Evolutionary conservation across 1,139 yeast species (phyloP).

Genomic region (Blastobotrys illinoisensis): DNA sequence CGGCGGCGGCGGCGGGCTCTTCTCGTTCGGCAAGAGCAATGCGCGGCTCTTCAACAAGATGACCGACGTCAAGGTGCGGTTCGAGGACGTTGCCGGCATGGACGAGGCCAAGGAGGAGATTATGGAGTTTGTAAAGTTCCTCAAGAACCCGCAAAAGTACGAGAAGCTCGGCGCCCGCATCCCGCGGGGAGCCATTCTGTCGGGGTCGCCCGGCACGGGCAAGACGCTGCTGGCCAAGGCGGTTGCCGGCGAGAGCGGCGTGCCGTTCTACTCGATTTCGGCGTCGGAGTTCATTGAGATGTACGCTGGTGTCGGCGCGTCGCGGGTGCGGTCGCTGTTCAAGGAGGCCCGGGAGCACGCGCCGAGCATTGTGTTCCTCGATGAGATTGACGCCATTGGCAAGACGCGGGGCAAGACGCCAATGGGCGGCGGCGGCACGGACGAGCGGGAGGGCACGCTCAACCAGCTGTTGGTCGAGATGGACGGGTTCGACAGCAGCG

Average conservation of each 20-base stretch:
- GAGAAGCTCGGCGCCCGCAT: slow-evolving; percentile 93
- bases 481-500: slow-evolving; percentile 90
- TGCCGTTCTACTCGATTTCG: slow-evolving; percentile 88
- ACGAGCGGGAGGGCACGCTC: slow-evolving; percentile 93
- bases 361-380: slow-evolving; percentile 89
- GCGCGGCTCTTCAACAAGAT: slow-evolving; percentile 92
- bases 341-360: slow-evolving; percentile 89
- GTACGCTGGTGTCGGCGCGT: slow-evolving; percentile 99
- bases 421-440: slow-evolving; percentile 82
- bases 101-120: slow-evolving; percentile 97
- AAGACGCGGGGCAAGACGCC: slow-evolving; percentile 83
- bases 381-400: slow-evolving; percentile 98
- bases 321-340: slow-evolving; percentile 91
- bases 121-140: slow-evolving; percentile 92
- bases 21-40: slow-evolving; percentile 71
- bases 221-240: slow-evolving; percentile 96
- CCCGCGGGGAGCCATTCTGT: slow-evolving; percentile 94
- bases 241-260: slow-evolving; percentile 98
- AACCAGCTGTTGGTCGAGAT: slow-evolving; percentile 93
- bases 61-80: slow-evolving; percentile 79
- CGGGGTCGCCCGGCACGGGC: slow-evolving; percentile 99
- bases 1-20: slow-evolving; percentile 42
- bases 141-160: slow-evolving; percentile 83
- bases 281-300: slow-evolving; percentile 99
- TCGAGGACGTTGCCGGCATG: slow-evolving; percentile 95